Conservation (phyloP, 768 basidiomycete species). For the Tephrocybe sp. region DNA sequence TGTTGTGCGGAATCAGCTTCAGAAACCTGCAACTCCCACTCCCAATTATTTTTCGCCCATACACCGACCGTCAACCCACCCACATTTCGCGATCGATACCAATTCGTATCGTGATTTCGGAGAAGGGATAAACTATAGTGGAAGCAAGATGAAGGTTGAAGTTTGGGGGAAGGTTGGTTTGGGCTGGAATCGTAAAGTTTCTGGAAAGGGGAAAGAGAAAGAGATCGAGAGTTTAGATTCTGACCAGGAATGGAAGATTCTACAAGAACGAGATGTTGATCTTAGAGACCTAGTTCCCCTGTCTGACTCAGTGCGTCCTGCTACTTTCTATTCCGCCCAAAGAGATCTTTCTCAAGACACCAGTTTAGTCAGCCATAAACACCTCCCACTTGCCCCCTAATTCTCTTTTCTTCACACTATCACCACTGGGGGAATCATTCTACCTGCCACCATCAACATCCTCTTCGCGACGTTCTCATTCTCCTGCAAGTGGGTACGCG, state of each 20-base stretch:
- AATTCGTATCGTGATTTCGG: conserved; percentile 52
- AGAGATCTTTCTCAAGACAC: conserved; percentile 15
- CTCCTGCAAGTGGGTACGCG: conserved; percentile 63
- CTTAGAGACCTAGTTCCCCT: conserved; percentile 58
- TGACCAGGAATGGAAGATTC: conserved; percentile 53
- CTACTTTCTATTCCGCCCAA: not conserved
- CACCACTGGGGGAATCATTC: conserved; percentile 59
- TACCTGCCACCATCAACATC: conserved; percentile 47
- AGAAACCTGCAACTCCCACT: conserved; percentile 26
- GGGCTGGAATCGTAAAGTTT: conserved; percentile 23
- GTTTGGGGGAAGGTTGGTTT: conserved; percentile 53
- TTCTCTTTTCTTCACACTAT: conserved; percentile 65
- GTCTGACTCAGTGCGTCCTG: conserved; percentile 56
- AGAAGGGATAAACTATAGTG: conserved; percentile 52
- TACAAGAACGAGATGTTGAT: conserved; percentile 69
- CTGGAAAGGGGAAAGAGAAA: conserved; percentile 48
- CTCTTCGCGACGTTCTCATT: conserved; percentile 42
- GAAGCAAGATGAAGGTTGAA: conserved; percentile 52
- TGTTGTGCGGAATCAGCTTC: conserved; percentile 13
- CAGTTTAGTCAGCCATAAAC: conserved; percentile 26
- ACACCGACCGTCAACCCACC: conserved; percentile 84
- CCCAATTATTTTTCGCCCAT: conserved; percentile 78
- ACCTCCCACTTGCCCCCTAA: conserved; percentile 64
- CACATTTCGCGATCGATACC: conserved; percentile 64
- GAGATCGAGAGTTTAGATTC: conserved; percentile 13